Percentiles rank a stretch among this genome's conserved stretches.
Conservation (phyloP, 441 rosid genomes). For the Syzygium syzygioides region DNA sequence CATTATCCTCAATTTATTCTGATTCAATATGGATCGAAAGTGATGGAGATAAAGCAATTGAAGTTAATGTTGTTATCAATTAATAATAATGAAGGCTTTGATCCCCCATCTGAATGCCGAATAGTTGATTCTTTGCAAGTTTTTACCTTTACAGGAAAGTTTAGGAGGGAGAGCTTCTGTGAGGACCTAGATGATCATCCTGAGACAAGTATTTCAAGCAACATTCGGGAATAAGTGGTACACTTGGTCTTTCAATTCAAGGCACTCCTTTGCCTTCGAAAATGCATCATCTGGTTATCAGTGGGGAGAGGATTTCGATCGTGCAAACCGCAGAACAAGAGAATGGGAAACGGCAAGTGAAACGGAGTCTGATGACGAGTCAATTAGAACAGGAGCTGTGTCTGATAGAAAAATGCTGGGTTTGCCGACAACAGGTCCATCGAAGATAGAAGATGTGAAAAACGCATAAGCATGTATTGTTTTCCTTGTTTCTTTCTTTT, state of each 20-base stretch:
- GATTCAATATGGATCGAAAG: not conserved
- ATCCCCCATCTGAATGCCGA: not conserved
- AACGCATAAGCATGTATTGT: conserved; percentile 36
- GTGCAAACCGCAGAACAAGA: conserved; percentile 15
- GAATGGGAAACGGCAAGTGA: conserved; percentile 31
- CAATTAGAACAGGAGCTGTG: conserved; percentile 28
- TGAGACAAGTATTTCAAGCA: conserved; percentile 33
- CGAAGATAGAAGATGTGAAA: conserved; percentile 56
- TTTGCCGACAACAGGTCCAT: conserved; percentile 42
- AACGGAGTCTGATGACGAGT: conserved; percentile 28
- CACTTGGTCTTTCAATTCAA: conserved; percentile 30
- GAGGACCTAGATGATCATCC: conserved; percentile 33
- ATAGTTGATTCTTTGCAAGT: not conserved
- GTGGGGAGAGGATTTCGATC: conserved; percentile 33
- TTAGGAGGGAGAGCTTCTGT: conserved; percentile 27
- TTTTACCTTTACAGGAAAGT: conserved; percentile 27
- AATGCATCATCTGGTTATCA: conserved; percentile 36
- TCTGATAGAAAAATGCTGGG: conserved; percentile 51
- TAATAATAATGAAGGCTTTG: not conserved
- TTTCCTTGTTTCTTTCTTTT: not conserved
- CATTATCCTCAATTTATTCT: not conserved
- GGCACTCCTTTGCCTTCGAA: conserved; percentile 15
- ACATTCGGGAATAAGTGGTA: conserved; percentile 45
- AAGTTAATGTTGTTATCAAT: not conserved
- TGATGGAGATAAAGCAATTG: not conserved